Percentiles rank a stretch among this genome's conserved stretches.
Evolutionary conservation across 257 asterid genomes (phyloP).

Genomic region (Hygrophila difformis): DNA sequence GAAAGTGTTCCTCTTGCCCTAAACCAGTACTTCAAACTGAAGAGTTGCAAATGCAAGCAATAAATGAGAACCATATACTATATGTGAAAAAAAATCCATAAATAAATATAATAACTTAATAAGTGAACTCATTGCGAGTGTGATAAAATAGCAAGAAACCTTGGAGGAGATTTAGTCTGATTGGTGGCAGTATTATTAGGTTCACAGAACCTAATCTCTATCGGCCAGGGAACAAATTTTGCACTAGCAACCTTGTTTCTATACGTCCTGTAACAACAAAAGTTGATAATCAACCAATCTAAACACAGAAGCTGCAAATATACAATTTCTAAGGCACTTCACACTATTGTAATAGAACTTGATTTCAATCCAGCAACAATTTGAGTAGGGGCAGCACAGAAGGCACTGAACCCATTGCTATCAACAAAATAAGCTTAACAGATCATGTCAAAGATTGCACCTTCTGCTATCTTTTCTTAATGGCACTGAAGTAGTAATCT

Average conservation of each 20-base stretch:
- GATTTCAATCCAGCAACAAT: conserved; percentile 5
- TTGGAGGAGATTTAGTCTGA: conserved; percentile 76
- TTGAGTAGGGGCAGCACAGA: conserved; percentile 3
- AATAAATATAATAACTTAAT: too few species aligned
- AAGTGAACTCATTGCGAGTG: conserved; percentile 17
- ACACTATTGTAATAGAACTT: conserved; percentile 12
- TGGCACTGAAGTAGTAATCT: background rate
- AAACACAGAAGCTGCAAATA: conserved; percentile 8
- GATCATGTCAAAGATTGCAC: too few species aligned
- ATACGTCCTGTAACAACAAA: conserved; percentile 53
- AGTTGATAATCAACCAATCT: conserved; percentile 3
- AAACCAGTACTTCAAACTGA: conserved; percentile 92
- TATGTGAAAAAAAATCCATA: too few species aligned
- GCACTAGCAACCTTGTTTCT: conserved; percentile 78
- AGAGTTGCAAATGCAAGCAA: conserved; percentile 16
- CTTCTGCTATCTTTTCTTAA: background rate
- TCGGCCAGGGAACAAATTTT: conserved; percentile 77
- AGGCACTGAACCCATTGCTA: conserved; percentile 1
- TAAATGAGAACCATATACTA: too few species aligned
- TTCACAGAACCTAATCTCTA: conserved; percentile 79
- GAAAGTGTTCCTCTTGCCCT: conserved; percentile 87
- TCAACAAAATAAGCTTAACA: too few species aligned
- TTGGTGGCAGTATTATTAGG: conserved; percentile 56
- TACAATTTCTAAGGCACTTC: conserved; percentile 6
- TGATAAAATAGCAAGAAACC: conserved; percentile 32